A percentile compares a stretch with the other conserved stretches of the same genome.
phyloP scores from a whole-genome alignment of 148 eudicot genomes.

The Silene latifolia region DNA sequence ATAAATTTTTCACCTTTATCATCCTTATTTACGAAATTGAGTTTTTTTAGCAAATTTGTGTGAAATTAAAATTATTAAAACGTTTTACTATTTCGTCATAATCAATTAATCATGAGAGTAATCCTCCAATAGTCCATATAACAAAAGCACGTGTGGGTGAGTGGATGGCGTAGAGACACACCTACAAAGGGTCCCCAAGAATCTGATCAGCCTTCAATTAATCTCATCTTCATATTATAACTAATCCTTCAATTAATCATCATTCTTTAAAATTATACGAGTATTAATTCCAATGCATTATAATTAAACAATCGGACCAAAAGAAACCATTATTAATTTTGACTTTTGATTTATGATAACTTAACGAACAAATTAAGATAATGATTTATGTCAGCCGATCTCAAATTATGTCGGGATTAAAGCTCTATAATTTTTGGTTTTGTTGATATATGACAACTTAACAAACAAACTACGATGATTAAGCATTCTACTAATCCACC shows the following conservation, averaged over 20 bases:
- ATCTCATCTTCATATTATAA: too few species aligned
- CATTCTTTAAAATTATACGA: background rate
- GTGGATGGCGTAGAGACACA: background rate
- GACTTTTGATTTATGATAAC: conserved; percentile 8
- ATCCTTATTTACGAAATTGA: too few species aligned
- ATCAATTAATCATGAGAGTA: too few species aligned
- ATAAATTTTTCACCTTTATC: too few species aligned
- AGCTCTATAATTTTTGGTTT: too few species aligned
- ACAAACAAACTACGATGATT: too few species aligned
- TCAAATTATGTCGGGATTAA: too few species aligned
- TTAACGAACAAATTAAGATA: background rate
- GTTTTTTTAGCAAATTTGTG: too few species aligned
- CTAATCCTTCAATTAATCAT: background rate
- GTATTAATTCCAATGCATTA: background rate
- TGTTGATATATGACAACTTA: too few species aligned
- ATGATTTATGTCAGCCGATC: too few species aligned
- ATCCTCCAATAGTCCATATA: background rate
- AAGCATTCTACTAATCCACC: conserved; percentile 3
- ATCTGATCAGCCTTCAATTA: background rate
- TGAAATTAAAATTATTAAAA: too few species aligned
- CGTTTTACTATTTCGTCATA: too few species aligned
- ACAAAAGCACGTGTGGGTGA: conserved; percentile 20
- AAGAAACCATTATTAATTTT: background rate
- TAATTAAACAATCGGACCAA: background rate
- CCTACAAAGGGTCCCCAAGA: background rate